Conservation (phyloP, 2,329 filamentous ascomycete genomes). For the Fusarium decemcellulare region DNA sequence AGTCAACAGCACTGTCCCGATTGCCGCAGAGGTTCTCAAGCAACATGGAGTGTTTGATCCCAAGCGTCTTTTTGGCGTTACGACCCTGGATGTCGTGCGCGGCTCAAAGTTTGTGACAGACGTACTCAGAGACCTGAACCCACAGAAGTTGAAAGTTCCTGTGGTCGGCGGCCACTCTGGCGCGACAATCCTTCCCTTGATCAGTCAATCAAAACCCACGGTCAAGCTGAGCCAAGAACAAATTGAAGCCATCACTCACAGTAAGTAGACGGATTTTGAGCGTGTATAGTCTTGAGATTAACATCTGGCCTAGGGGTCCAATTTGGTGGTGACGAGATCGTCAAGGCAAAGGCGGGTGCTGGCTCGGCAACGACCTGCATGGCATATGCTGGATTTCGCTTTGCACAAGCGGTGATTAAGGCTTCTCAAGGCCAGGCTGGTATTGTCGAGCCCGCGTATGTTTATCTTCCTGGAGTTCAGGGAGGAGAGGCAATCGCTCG, state of each 20-base stretch:
- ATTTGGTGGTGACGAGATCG: conserved; percentile 87
- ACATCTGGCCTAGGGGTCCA: conserved; percentile 67
- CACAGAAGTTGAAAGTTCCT: conserved; percentile 78
- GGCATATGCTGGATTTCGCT: conserved; percentile 72
- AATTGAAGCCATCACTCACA: conserved; percentile 72
- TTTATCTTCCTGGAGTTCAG: conserved; percentile 81
- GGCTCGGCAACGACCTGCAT: conserved; percentile 89
- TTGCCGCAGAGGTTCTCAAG: conserved; percentile 84
- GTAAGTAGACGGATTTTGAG: neutral
- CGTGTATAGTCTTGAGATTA: neutral
- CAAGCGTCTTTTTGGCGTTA: conserved; percentile 85
- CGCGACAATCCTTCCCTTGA: conserved; percentile 82
- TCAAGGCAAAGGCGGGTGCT: conserved; percentile 87
- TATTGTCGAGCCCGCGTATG: conserved; percentile 69
- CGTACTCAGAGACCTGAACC: conserved; percentile 65
- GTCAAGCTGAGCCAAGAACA: conserved; percentile 69
- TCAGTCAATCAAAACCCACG: conserved; percentile 78
- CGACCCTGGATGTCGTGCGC: conserved; percentile 84
- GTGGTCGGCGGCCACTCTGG: conserved; percentile 85
- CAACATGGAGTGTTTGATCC: conserved; percentile 81
- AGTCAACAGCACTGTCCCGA: conserved; percentile 86
- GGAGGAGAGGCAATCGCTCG: conserved; percentile 70
- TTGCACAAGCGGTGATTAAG: conserved; percentile 79
- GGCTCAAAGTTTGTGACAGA: conserved; percentile 81
- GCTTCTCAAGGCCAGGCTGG: conserved; percentile 80